Evolutionary conservation across 768 basidiomycete species (phyloP), one percentile per base, ranked within the genome.

Genomic region (Lactarius quietus): DNA sequence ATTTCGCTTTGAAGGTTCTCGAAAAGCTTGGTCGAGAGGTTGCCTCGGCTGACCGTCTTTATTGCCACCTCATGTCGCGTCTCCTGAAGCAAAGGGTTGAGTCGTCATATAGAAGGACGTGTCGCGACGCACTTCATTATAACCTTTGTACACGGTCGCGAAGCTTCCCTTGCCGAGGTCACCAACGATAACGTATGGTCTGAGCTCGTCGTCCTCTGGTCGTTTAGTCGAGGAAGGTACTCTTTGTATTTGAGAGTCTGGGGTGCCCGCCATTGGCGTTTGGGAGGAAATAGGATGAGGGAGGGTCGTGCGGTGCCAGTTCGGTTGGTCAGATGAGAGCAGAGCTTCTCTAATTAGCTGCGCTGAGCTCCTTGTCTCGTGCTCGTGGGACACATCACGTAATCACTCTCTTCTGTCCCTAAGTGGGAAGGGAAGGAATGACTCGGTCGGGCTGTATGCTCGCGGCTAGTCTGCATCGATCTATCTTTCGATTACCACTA

Each of bases 1-100:
- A 98, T 98, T 81, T 99, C 97, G 71, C 91, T 92, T 75, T 97
- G 94, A n/a, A 98, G 85, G 74, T 98, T 98, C 79, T 98, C 95
- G 64, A 98, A 87, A 20, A 98, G 84, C 77, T 98, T 99, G 17
- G 91, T 81, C 39, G 89, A 94, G 41, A 99, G 84, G 70, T 88
- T 92, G 72, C 90, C 86, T 59, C 89, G 86, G 65, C 90, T 88
- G 61, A 99, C 93, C 9, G 94, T 92, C 82, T 99, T 98, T 78
- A 99, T 89, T 9, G 97, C 97, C 41, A 98, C 91, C 57, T 86
- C 82, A 15, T 84, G 81, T 70, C 86, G 84, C 3, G 87, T 88
- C 71, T 90, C 88, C 92, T 95, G 48, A 75, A 57, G 31, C 52
- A 39, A 31, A 35, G 41, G 29, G 48, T 36, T 61, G 26, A 57